A percentile compares a stretch with the other conserved stretches of the same genome.
These are phyloP conservation scores for Pseudogymnoascus sp. DNA, from an alignment of 2,329 filamentous ascomycete species.

Conservation along the genomic window DNA sequence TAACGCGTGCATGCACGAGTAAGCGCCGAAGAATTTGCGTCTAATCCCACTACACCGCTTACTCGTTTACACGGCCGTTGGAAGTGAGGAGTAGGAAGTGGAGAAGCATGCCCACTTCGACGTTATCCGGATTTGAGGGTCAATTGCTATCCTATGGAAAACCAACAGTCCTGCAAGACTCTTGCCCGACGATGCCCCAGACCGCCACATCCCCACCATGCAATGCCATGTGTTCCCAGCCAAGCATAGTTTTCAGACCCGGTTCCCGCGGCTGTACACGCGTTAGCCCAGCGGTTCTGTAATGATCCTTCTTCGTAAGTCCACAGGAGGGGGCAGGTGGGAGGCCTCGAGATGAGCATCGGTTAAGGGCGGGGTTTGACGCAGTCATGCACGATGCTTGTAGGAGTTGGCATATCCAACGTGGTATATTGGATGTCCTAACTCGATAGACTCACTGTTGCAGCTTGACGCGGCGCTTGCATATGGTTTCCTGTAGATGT, in stretches of 20 bases:
- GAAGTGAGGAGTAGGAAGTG: not conserved
- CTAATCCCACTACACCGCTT: not conserved
- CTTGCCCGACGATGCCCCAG: not conserved
- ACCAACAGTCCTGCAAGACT: conserved; percentile 4
- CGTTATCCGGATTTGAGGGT: not conserved
- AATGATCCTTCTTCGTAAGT: conserved; percentile 6
- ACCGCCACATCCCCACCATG: conserved; percentile 4
- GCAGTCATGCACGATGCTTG: conserved; percentile 5
- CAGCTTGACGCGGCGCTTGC: conserved; percentile 6
- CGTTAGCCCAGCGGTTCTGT: conserved; percentile 5
- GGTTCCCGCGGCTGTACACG: conserved; percentile 2
- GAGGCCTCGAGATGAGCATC: not conserved
- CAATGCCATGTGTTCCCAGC: conserved; percentile 4
- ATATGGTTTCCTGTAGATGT: not conserved
- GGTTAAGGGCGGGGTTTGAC: not conserved
- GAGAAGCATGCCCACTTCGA: not conserved
- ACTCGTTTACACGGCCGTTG: not conserved
- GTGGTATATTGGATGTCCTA: conserved; percentile 4
- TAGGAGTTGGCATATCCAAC: conserved; percentile 4
- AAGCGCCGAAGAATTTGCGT: conserved; percentile 1
- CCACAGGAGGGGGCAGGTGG: not conserved
- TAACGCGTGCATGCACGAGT: not conserved
- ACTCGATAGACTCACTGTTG: not conserved
- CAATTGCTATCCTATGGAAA: conserved; percentile 3
- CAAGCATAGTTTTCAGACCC: not conserved